Base-by-base conservation (phyloP, 306 rosid species). In the Abrus precatorius region DNA sequence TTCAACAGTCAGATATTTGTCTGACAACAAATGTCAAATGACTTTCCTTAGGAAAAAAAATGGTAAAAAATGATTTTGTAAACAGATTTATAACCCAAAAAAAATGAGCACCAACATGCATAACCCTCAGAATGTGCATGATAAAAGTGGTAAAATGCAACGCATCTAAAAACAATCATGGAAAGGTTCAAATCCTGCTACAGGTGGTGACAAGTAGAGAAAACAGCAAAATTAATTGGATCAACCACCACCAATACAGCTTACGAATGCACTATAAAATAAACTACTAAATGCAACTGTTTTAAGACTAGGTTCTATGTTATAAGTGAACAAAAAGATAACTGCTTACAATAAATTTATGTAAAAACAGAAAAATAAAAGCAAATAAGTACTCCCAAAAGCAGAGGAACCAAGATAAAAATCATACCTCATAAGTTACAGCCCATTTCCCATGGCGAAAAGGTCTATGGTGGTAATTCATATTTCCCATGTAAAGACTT, bases 381-480 rank as follows among this genome's bases (percentile, higher is more conserved):
- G 69, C 69, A 47, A 71, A 30, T 47, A 20, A 68, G 5, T 14
- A 33, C 6, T 11, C 62, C 11, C 28, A 74, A 60, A 20, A 49
- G 36, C 62, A 75, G 80, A 68, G 70, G 70, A 80, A 76, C 6
- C 9, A 32, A 53, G 36, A 62, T 48, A 10, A 30, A 36, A 60
- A 47, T 36, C 65, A 71, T 83, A 95, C 99, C 99, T 93, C 97
- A 74, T 93, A 90, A 8, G 98, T 90, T 80, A 95, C 99, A 9
- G 99, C 98, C 99, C 99, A 95, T 91, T 95, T 93, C n/a, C 99
- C 99, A 38, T 82, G 7, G 27, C 98, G 98, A 74, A 95, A 88
- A 75, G 98, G 98, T 82, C 83, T 90, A 72, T 90, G 96, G 75
- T 90, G 98, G 83, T 87, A 93, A 89, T 95, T 91, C 83, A 95